A percentile compares a stretch with the other conserved stretches of the same genome.
Evolutionary conservation across 768 basidiomycete genomes (phyloP).

Genomic region (Hypholoma sublateritium): DNA sequence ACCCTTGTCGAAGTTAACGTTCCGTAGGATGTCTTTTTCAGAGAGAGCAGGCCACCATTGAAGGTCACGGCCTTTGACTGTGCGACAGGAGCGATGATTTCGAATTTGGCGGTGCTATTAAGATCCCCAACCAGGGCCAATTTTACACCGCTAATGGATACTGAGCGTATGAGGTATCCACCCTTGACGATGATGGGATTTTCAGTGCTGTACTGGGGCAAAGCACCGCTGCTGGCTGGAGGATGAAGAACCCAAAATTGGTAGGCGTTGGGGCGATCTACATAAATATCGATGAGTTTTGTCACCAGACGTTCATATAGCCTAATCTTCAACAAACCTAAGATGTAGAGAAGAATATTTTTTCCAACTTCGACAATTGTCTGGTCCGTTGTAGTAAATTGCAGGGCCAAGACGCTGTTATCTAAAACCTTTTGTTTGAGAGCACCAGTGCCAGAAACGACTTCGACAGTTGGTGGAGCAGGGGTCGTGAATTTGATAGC

Average conservation of each 20-base stretch:
- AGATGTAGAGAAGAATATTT: slow-evolving; percentile 38
- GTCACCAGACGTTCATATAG: not conserved
- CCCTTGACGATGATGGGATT: slow-evolving; percentile 50
- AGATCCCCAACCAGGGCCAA: slow-evolving; percentile 45
- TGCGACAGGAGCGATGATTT: slow-evolving; percentile 45
- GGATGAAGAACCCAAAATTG: slow-evolving; percentile 52
- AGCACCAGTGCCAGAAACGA: slow-evolving; percentile 33
- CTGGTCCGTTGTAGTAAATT: slow-evolving; percentile 47
- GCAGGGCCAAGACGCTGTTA: slow-evolving; percentile 33
- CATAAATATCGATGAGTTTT: not conserved
- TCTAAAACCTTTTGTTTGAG: slow-evolving; percentile 36
- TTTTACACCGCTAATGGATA: slow-evolving; percentile 28
- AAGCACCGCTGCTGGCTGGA: slow-evolving; percentile 31
- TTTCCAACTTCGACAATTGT: slow-evolving; percentile 45
- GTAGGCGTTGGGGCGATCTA: slow-evolving; percentile 50
- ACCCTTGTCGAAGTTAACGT: slow-evolving; percentile 33
- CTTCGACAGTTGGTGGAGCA: slow-evolving; percentile 25
- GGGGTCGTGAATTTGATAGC: slow-evolving; percentile 38
- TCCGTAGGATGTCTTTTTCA: slow-evolving; percentile 40
- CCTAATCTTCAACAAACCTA: slow-evolving; percentile 30
- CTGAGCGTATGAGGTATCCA: slow-evolving; percentile 46
- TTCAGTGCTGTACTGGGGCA: slow-evolving; percentile 36
- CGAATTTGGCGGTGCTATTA: slow-evolving; percentile 41
- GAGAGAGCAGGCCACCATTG: slow-evolving; percentile 25
- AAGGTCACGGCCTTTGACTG: slow-evolving; percentile 37